phyloP scores from a whole-genome alignment of 352 stramenopile genomes.

The Peronospora tabacina region DNA sequence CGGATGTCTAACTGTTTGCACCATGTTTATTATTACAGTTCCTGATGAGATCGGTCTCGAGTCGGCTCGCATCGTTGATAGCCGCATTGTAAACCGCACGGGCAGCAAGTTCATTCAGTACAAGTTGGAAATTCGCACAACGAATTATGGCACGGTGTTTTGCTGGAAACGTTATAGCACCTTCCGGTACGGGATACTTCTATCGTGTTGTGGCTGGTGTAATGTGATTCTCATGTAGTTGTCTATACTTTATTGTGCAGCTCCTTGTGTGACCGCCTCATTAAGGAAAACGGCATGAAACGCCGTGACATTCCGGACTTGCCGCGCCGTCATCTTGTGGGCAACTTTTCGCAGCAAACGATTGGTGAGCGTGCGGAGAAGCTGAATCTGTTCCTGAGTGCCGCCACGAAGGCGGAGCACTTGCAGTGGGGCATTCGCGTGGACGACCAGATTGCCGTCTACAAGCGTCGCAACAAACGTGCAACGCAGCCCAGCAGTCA shows the following conservation, averaged over 20 bases:
- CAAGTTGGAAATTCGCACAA: slow-evolving; percentile 84
- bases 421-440: slow-evolving; percentile 85
- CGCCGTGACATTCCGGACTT: slow-evolving; percentile 79
- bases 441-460: slow-evolving; percentile 83
- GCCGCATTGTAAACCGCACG: slow-evolving; percentile 71
- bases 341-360: slow-evolving; percentile 78
- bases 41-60: slow-evolving; percentile 77
- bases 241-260: slow-evolving; percentile 21
- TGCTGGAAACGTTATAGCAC: slow-evolving; percentile 87
- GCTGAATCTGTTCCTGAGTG: slow-evolving; percentile 75
- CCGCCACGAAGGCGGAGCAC: slow-evolving; percentile 69
- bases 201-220: neutral
- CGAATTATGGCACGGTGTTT: slow-evolving; percentile 83
- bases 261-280: slow-evolving; percentile 74
- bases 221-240: slow-evolving; percentile 1
- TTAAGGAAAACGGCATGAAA: slow-evolving; percentile 80
- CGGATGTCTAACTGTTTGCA: slow-evolving; percentile 11
- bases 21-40: slow-evolving; percentile 31
- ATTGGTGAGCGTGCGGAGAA: slow-evolving; percentile 82
- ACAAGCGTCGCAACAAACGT: slow-evolving; percentile 85
- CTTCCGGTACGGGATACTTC: slow-evolving; percentile 51
- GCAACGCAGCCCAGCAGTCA: slow-evolving; percentile 32
- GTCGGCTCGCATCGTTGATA: slow-evolving; percentile 78
- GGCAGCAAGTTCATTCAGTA: slow-evolving; percentile 88
- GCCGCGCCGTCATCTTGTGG: slow-evolving; percentile 72